These are phyloP conservation scores for Boletellus deceptivus DNA, from an alignment of 1,284 basidiomycete species.

Conservation along the genomic window DNA sequence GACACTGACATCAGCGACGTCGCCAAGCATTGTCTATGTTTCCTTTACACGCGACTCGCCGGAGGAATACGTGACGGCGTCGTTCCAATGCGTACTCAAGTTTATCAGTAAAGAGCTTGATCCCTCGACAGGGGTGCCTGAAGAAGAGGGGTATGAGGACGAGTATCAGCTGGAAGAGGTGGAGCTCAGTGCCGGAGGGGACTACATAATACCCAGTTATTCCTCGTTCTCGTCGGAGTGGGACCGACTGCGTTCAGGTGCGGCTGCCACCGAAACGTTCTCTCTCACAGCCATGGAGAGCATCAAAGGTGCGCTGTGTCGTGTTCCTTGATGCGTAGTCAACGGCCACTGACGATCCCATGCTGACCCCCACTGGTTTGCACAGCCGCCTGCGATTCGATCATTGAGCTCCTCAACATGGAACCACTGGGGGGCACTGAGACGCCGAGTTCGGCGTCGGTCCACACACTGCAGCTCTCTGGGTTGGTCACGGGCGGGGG, in stretches of 20 bases:
- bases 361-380: constrained; percentile 6
- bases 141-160: constrained; percentile 98
- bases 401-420: constrained; percentile 95
- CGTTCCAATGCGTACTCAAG: constrained; percentile 93
- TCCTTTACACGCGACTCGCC: constrained; percentile 87
- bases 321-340: constrained; percentile 5
- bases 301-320: constrained; percentile 72
- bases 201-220: constrained; percentile 94
- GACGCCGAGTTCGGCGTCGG: constrained; percentile 74
- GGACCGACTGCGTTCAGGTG: constrained; percentile 82
- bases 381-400: constrained; percentile 86
- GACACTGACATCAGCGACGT: constrained; percentile 64
- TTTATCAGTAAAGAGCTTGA: constrained; percentile 98
- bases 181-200: constrained; percentile 86
- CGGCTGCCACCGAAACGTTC: constrained; percentile 90
- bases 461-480: constrained; percentile 93
- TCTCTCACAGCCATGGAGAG: constrained; percentile 90
- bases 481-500: constrained; percentile 88
- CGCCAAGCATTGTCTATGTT: constrained; percentile 86
- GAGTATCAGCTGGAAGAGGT: constrained; percentile 98
- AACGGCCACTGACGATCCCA: constrained; percentile 10
- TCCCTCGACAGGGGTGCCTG: constrained; percentile 93
- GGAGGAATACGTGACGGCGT: constrained; percentile 75
- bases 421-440: constrained; percentile 92
- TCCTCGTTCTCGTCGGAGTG: constrained; percentile 91